Percentiles rank a stretch among this genome's conserved stretches.
Evolutionary conservation across 2,329 filamentous ascomycete species (phyloP).

Genomic region (Fusarium tupiense): DNA sequence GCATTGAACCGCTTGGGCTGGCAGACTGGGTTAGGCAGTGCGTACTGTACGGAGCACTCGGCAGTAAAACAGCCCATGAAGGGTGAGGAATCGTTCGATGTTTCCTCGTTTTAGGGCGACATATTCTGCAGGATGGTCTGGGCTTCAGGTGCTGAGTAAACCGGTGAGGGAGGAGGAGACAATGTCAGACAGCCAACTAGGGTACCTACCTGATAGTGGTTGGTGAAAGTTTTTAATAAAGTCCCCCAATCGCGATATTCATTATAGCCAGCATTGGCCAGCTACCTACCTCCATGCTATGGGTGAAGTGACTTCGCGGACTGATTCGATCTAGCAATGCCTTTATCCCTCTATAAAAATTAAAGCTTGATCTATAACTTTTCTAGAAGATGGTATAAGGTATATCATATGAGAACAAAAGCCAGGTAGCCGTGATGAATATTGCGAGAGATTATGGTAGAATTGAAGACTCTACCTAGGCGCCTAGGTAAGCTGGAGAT

Average conservation of each 20-base stretch:
- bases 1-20: conserved; percentile 14
- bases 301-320: neutral
- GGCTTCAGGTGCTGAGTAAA: conserved; percentile 5
- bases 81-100: conserved; percentile 33
- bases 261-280: neutral
- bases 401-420: neutral
- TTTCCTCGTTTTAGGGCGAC: conserved; percentile 10
- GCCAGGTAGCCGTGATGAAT: neutral
- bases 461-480: neutral
- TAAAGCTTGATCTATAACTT: neutral
- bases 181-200: neutral
- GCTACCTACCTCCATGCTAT: neutral
- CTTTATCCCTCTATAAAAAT: neutral
- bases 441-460: neutral
- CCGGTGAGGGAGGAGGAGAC: neutral
- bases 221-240: too few relatives aligned
- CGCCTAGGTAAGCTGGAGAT: neutral
- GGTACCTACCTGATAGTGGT: too few relatives aligned
- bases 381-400: neutral
- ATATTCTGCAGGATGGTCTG: conserved; percentile 2
- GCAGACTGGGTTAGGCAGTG: conserved; percentile 15
- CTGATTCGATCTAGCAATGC: neutral
- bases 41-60: conserved; percentile 31
- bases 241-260: neutral
- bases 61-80: conserved; percentile 30